Evolutionary conservation across 1,139 yeast species (phyloP), one percentile per base, ranked within the genome.

Genomic region (Magnusiomyces tetraspermus): DNA sequence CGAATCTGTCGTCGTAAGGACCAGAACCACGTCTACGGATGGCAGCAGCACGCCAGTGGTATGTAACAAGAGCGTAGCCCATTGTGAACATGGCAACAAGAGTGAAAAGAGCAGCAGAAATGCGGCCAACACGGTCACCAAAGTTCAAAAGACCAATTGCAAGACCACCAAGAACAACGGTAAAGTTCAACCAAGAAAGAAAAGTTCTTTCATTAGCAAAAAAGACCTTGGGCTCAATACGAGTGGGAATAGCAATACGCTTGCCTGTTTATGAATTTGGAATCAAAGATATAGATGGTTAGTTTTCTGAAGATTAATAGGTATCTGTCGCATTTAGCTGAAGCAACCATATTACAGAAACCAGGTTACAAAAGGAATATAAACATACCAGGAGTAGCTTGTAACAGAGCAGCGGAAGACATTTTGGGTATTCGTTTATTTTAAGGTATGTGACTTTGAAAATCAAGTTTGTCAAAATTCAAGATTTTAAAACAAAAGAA

Each of bases 1-100:
- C 99, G 62, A 92, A 85, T 66, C 98, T 80, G 71, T 92, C 99
- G 67, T 92, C 99, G 68, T 92, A 92, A 31, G 98, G 98, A 49
- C 98, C 98, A 13, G 95, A 79, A 37, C 98, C 98, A 71, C 97
- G 83, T 72, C 92, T 79, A 70, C 99, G 83, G 63, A 92, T 92
- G 57, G 98, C 98, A 67, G 90, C 88, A 2, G 98, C 98, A 75
- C 99, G 87, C 98, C 98, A 94, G 71, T 92, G 99, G 70, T 94
- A 92, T 23, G 97, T 94, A 49, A 88, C 78, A 58, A 92, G 78
- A 4, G 99, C 98, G 66, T 92, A 92, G 8, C 84, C 78, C 99
- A 92, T 92, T 37, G 97, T 92, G 59, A 88, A 87, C 97, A 92
- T 90, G 60, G 98, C 96, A 15, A 72, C 76, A 58, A 92, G 77